Conservation (phyloP, 805 yeast genomes). For the Kregervanrija delftensis region DNA sequence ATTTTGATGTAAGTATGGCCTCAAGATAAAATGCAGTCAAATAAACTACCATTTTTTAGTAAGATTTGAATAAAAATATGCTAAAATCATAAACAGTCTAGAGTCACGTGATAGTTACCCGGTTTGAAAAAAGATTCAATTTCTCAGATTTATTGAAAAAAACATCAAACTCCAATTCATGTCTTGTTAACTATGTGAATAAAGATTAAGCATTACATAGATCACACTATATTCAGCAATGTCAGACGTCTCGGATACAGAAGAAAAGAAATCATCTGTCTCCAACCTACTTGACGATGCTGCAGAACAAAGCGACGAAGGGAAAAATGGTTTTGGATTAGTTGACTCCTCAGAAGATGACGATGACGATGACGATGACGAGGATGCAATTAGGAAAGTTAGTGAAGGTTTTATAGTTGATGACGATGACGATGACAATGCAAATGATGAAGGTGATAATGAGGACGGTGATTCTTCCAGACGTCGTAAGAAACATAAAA, state of each 20-base stretch:
- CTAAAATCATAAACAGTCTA: too few relatives aligned
- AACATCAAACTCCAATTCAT: too few relatives aligned
- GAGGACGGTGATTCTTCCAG: conserved; percentile 30
- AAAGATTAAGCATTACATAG: too few relatives aligned
- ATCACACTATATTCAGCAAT: too few relatives aligned
- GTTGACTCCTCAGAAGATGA: conserved; percentile 86
- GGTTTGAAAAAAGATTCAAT: too few relatives aligned
- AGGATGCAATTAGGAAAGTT: conserved; percentile 76
- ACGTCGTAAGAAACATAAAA: conserved; percentile 28
- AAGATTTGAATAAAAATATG: too few relatives aligned
- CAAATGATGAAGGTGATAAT: conserved; percentile 28
- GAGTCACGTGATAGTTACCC: too few relatives aligned
- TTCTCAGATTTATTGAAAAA: too few relatives aligned
- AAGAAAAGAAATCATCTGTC: not conserved
- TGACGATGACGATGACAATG: conserved; percentile 73
- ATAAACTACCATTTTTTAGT: too few relatives aligned
- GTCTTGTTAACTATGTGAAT: too few relatives aligned
- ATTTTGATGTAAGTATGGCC: too few relatives aligned
- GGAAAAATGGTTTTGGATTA: conserved; percentile 26
- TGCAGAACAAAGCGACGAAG: conserved; percentile 25
- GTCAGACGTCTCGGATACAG: not conserved
- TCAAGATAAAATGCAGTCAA: too few relatives aligned
- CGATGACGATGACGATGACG: conserved; percentile 80
- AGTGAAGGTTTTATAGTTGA: conserved; percentile 93
- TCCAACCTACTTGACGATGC: conserved; percentile 18